phyloP scores from a whole-genome alignment of 768 basidiomycete genomes.

The Hysterangium stoloniferum region DNA sequence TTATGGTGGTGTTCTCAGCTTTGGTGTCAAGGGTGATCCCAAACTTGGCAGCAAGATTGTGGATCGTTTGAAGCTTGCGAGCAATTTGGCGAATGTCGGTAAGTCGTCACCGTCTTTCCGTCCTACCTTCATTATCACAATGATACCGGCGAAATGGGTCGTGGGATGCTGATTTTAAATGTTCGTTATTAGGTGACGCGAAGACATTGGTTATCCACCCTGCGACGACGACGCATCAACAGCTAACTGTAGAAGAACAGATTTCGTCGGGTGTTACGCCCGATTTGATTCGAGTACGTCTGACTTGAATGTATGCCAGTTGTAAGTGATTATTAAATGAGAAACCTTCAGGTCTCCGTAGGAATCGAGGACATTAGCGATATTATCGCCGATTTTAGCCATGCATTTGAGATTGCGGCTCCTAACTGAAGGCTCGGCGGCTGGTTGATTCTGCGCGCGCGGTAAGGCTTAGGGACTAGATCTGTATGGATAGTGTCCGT shows the following conservation, averaged over 20 bases:
- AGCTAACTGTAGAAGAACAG: constrained; percentile 56
- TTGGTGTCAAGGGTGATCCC: constrained; percentile 58
- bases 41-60: constrained; percentile 50
- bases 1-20: constrained; percentile 71
- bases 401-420: constrained; percentile 25
- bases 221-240: constrained; percentile 69
- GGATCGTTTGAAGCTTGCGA: constrained; percentile 62
- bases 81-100: constrained; percentile 47
- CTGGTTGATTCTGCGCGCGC: no score
- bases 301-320: constrained; percentile 3
- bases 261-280: constrained; percentile 60
- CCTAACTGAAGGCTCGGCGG: no score
- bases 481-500: no score
- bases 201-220: constrained; percentile 79
- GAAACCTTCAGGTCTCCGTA: constrained; percentile 28
- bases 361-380: constrained; percentile 35
- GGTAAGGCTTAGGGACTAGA: no score
- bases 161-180: neutral
- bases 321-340: neutral
- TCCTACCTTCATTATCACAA: constrained; percentile 16
- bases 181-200: constrained; percentile 24
- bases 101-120: constrained; percentile 11
- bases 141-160: no score
- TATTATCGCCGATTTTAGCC: constrained; percentile 36
- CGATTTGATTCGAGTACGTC: constrained; percentile 62